phyloP scores from a whole-genome alignment of 148 eudicot species.

The Bassia scoparia region DNA sequence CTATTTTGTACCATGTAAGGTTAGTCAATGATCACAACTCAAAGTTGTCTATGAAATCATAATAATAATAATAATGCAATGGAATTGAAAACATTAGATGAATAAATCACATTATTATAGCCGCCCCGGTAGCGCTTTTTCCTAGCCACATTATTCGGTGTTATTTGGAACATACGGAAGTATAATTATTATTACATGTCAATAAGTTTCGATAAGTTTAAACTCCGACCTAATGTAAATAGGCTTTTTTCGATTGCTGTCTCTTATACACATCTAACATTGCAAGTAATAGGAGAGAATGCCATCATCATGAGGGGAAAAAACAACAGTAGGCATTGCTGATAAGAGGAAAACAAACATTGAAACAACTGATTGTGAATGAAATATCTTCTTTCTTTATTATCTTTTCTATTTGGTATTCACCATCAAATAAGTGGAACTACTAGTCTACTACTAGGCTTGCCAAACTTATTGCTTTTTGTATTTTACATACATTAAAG shows the following conservation, averaged over 20 bases:
- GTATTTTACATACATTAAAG: slow-evolving; percentile 17
- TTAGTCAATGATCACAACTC: slow-evolving; percentile 30
- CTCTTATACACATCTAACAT: no score
- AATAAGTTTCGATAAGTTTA: no score
- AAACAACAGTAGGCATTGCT: not conserved
- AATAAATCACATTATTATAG: not conserved
- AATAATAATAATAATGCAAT: not conserved
- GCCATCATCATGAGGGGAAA: slow-evolving; percentile 5
- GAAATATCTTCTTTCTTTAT: slow-evolving; percentile 9
- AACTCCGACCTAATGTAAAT: no score
- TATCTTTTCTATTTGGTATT: slow-evolving; percentile 16
- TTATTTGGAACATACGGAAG: not conserved
- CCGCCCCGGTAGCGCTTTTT: no score
- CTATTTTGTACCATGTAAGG: slow-evolving; percentile 20
- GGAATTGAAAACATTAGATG: not conserved
- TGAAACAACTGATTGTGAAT: not conserved
- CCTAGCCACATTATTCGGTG: not conserved
- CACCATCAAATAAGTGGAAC: slow-evolving; percentile 27
- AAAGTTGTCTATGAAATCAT: slow-evolving; percentile 11
- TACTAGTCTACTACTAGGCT: slow-evolving; percentile 14
- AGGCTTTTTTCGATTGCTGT: no score
- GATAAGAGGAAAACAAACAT: not conserved
- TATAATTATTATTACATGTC: no score
- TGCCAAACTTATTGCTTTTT: slow-evolving; percentile 20
- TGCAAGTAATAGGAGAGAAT: not conserved